Base-by-base conservation (phyloP, 208 protist species). In the Wallacemonas collosoma region DNA sequence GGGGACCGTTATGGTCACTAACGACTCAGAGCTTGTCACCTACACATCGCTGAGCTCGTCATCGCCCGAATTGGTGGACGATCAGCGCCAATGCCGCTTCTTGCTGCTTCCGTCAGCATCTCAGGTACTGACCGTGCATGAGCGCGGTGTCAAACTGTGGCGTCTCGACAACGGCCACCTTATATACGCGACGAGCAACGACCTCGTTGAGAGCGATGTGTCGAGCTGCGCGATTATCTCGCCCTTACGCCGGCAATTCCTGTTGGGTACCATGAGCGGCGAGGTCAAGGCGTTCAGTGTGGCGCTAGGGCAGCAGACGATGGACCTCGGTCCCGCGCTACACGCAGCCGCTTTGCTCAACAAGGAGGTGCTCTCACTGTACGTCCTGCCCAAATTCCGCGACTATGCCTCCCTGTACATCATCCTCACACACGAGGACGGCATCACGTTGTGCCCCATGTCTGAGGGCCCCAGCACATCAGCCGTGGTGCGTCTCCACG, bases 211-310 rank as follows among this genome's bases (percentile, higher is more conserved):
- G 50, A 58, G 3, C 35, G 85, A 90, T 53, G 70, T 90, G 17
- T 78, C 79, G 3, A 50, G 76, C 44, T 85, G 78, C 61, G 74
- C 79, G 35, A 36, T 85, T 5, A 66, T 87, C n/a, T 55, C 69
- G 35, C 81, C 85, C 14, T 71, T 87, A 26, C 61, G 74, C 26
- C 78, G 81, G 11, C 81, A 87, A 68, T 72, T 87, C 35, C 35
- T 90, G 26, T 56, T 86, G 7, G 78, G 75, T 48, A 77, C 79
- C 40, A 85, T 85, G 75, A 51, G 47, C 7, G 85, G 85, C 51
- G 85, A 90, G 48, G 17, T 90, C 12, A 81, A 76, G 64, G 72
- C 50, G 9, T 83, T 87, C 65, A 80, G 79, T n/a, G 77, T 90
- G 2, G 45, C 81, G 17, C 58, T 85, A 8, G 75, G 76, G 3